Evolutionary conservation across 2,329 filamentous ascomycete genomes (phyloP), one percentile per base, ranked within the genome.

Genomic region (Aureobasidium pullulans): DNA sequence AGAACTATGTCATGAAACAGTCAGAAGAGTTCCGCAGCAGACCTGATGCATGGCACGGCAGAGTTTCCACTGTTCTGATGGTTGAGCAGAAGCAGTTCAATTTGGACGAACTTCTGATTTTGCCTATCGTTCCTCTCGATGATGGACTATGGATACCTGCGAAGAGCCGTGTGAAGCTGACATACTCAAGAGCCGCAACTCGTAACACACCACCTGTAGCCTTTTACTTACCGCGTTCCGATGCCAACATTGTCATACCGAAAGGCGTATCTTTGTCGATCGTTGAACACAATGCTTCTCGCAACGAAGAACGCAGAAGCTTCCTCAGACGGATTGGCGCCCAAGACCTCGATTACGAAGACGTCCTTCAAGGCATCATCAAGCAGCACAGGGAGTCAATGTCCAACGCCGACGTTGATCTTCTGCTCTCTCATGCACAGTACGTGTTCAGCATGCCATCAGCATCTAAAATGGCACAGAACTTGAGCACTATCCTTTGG

Each of bases 171-270:
- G 4, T 10, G 4, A 57, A 47, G 9, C 7, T 3, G 5, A 37
- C 54, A 16, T 48, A 44, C 11, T 11, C 52, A 4, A 56, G 37
- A n/a, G 34, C 11, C 5, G 34, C 19, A 6, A 28, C 16, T 28
- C 29, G 42, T 44, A 15, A 34, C 15, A 6, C 32, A 1, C 10
- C 15, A 8, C n/a, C 29, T 28, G 36, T 48, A 2, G 16, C n/a
- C 10, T 42, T 64, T 40, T 63, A 63, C 36, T 60, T 64, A 36
- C 56, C 63, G 11, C 40, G 42, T 7, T 16, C 49, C 4, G 40
- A 48, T n/a, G 43, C 46, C 7, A 54, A 32, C 39, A 29, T 57
- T 10, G 34, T 40, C 15, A 39, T 64, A 15, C 61, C 62, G 0
- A 53, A 42, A 31, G 62, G 62, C n/a, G 50, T 64, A 10, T 39